Evolutionary conservation across 2,329 filamentous ascomycete genomes (phyloP), one percentile per base, ranked within the genome.

Genomic region (Mollisia scopiformis): DNA sequence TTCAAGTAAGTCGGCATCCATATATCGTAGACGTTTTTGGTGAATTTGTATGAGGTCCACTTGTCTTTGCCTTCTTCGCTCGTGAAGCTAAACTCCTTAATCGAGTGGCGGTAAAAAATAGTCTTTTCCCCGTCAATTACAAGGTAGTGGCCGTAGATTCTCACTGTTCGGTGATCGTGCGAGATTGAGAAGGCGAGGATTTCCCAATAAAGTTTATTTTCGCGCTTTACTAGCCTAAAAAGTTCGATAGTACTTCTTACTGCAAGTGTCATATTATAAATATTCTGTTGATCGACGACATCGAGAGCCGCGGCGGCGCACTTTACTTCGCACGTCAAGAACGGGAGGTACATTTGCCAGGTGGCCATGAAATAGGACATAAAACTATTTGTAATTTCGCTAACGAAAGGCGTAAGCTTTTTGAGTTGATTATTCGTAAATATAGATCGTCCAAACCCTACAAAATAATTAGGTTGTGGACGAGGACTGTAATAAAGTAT

Each of bases 321-420:
- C 68, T 82, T 81, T 1, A 82, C 78, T 66, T 84, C 78, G 67
- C 75, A 80, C 0, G 77, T 76, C 0, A 84, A 70, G 63, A 82
- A 84, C 2, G 79, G 79, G 63, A 84, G 81, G 71, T 77, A 79
- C 73, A 82, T 81, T 4, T 76, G 70, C 56, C 74, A 78, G 10
- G 77, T 83, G 8, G 67, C 76, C 72, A 79, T 78, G 56, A 82
- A 80, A 1, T 28, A 19, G 11, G 59, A 61, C 30, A 23, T 53
- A 58, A 41, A 82, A 54, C 66, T 66, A 51, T 77, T 71, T 16
- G 69, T 68, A 14, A 71, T 69, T 31, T 78, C 66, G 56, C 74
- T 72, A 54, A 79, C 65, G 49, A 76, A 77, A 6, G 75, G 75
- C 6, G 67, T 61, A 8, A 83, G 66, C 69, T 76, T 81, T 14